These are phyloP conservation scores for Asterella californica DNA, from an alignment of 225 moss, liverwort and hornwort genomes.

Conservation along the genomic window DNA sequence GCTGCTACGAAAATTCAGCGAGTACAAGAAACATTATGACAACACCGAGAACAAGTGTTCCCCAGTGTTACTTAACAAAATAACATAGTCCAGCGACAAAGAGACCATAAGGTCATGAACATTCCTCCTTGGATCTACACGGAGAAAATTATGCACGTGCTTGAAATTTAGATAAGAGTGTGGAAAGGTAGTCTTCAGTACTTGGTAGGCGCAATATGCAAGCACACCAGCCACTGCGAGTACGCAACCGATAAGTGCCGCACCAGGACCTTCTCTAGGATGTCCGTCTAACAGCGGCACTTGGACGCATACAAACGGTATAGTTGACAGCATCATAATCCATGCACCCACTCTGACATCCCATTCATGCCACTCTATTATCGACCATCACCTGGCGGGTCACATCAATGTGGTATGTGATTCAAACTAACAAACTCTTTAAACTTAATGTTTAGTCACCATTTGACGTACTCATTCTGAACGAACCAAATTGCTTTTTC, in stretches of 20 bases:
- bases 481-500: background rate
- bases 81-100: background rate
- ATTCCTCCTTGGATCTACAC: background rate
- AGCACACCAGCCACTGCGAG: slow-evolving; percentile 57
- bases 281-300: slow-evolving; percentile 79
- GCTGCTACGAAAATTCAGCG: too few species aligned
- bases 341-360: slow-evolving; percentile 79
- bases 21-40: background rate
- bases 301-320: slow-evolving; percentile 83
- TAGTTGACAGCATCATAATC: slow-evolving; percentile 84
- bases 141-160: background rate
- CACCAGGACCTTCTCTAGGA: slow-evolving; percentile 69
- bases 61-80: background rate
- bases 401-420: background rate
- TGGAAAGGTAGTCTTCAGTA: slow-evolving; percentile 16
- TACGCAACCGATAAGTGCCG: slow-evolving; percentile 63
- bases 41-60: background rate
- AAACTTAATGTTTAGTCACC: background rate
- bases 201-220: slow-evolving; percentile 82
- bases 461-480: background rate
- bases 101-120: background rate
- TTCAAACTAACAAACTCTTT: background rate
- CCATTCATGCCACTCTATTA: background rate
- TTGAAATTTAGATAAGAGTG: background rate
- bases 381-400: background rate